A percentile compares a stretch with the other conserved stretches of the same genome.
Evolutionary conservation across 345 rosid genomes (phyloP).

Genomic region (Moricandia arvensis): DNA sequence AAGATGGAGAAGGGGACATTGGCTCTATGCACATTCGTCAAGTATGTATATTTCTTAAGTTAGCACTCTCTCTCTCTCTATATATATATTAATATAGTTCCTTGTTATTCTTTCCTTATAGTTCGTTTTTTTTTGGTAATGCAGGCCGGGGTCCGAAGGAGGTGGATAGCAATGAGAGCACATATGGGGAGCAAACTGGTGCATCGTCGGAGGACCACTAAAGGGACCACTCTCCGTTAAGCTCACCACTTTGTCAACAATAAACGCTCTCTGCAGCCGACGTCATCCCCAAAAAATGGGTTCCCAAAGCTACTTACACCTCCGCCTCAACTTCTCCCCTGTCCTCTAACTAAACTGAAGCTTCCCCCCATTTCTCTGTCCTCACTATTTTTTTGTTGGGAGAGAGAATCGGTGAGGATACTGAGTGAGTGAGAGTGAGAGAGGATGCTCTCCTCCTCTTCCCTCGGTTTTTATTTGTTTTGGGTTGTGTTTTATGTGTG

Average conservation of each 20-base stretch:
- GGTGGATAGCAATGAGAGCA: conserved; percentile 93
- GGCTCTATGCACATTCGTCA: too few relatives aligned
- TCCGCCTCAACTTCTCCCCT: conserved; percentile 80
- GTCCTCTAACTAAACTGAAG: conserved; percentile 23
- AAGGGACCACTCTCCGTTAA: conserved; percentile 91
- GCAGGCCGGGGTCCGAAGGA: conserved; percentile 65
- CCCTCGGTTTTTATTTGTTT: neutral
- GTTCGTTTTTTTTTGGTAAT: conserved; percentile 1
- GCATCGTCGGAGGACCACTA: conserved; percentile 65
- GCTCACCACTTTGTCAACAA: conserved; percentile 68
- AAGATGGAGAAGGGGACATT: too few relatives aligned
- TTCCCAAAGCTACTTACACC: conserved; percentile 86
- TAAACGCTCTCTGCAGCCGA: conserved; percentile 76
- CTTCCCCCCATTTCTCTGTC: neutral
- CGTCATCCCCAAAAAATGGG: conserved; percentile 82
- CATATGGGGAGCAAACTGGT: conserved; percentile 97
- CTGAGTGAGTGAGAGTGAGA: neutral
- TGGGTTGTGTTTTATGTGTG: neutral
- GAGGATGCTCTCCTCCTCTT: conserved; percentile 2
- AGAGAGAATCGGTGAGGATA: conserved; percentile 18
- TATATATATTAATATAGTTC: too few relatives aligned
- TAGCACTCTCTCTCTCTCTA: too few relatives aligned
- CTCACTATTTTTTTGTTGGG: conserved; percentile 13
- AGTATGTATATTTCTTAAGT: too few relatives aligned
- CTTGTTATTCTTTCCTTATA: neutral